Base-by-base conservation (phyloP, 2,329 filamentous ascomycete species). In the Trichoderma hamatum region DNA sequence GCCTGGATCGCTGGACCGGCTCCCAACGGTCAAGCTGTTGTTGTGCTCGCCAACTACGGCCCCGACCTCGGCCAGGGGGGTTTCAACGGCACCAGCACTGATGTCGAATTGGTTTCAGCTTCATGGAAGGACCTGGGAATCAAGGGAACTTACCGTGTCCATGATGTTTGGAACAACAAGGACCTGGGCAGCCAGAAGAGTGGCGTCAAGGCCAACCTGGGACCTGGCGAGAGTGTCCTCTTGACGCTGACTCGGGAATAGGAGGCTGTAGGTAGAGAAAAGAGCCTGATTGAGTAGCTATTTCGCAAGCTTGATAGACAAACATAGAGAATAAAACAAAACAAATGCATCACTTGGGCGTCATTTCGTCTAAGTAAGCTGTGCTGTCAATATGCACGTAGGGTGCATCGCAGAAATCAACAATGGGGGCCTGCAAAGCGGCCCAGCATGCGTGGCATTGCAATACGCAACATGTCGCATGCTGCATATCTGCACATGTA, bases 11-110 rank as follows among this genome's bases (percentile, higher is more conserved):
- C 71, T 9, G 72, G 72, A 5, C 71, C 71, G n/a, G 62, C 52
- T n/a, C 32, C 58, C 26, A 51, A 24, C 32, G 70, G 70, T 43
- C 59, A 68, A 49, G 71, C 71, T n/a, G 64, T 69, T 32, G 72
- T 72, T 4, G 65, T 73, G 21, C 68, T 72, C 26, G 71, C 72
- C 43, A 73, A 73, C 67, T 73, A 73, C 60, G 72, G 72, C 11
- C 71, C 70, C 5, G 72, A 72, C 43, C 63, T 68, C 43, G 72
- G 71, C 46, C 67, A 73, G 49, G 71, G 72, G 32, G 71, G 72
- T 32, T 73, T 71, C 21, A 63, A 68, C 10, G 58, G 66, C 49
- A 59, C 26, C 39, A 59, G 21, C 59, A n/a, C 34, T 3, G 66
- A 63, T 10, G 59, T 54, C 19, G 68, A 72, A 52, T 70, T 30